Base-by-base conservation (phyloP, 176 grass and related monocot genomes). In the Musa schizocarpa region DNA sequence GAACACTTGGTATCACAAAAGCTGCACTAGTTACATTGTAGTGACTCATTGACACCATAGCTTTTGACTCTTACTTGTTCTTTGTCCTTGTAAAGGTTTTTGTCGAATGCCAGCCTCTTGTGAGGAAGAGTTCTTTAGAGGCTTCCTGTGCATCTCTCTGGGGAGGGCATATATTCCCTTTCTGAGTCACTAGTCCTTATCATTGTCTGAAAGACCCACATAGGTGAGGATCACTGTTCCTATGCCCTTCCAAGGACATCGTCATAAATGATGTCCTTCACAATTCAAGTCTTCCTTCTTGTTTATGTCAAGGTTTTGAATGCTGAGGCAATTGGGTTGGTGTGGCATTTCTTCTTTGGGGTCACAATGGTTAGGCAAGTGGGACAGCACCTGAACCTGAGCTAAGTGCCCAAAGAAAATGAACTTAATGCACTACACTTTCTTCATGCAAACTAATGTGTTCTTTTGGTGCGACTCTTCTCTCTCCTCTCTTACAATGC, bases 101-200 rank as follows among this genome's bases (percentile, higher is more conserved):
- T 43, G 34, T 43, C 4, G 34, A 43, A 43, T 43, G 4, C 4
- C 34, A 43, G 4, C 4, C 34, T 43, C 61, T 63, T 63, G 61
- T 63, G 17, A n/a, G 61, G 68, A 34, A 17, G 13, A 17, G 50
- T 50, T 43, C 34, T 43, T 43, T 43, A 43, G 34, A 66, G 63
- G 21, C 17, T 26, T 53, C 16, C 12, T 25, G 50, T 50, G 23
- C 63, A 68, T 54, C 53, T 4, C 14, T 56, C 11, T 50, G 49
- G 22, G 48, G 55, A 19, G 56, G 48, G 74, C 26, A 23, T 76
- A 50, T 76, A 52, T 22, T 73, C 5, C 49, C 21, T 20, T 76
- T 76, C 62, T 76, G 34, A 63, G 74, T 76, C 58, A 76, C 52
- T 63, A 43, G 29, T 76, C 63, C 57, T 76, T 76, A 76, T 64